These are phyloP conservation scores for Cladophialophora bantiana DNA, from an alignment of 2,329 filamentous ascomycete species.

Conservation along the genomic window DNA sequence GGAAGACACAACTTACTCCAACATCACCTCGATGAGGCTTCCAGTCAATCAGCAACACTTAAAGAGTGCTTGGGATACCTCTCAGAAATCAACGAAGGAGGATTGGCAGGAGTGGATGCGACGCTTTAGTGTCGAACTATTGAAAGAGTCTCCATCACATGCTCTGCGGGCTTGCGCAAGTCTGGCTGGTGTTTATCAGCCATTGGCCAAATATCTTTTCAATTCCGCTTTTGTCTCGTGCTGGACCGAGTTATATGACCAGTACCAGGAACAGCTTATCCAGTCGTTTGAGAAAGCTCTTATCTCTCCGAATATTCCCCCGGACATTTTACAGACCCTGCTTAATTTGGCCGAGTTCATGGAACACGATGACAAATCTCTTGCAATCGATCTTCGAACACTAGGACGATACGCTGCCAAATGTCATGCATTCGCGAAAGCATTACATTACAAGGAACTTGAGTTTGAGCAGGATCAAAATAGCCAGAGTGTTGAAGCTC, in stretches of 20 bases:
- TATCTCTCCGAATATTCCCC: conserved; percentile 92
- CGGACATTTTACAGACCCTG: conserved; percentile 90
- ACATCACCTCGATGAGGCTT: conserved; percentile 75
- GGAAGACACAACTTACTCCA: conserved; percentile 65
- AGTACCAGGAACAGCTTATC: conserved; percentile 96
- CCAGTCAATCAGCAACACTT: conserved; percentile 98
- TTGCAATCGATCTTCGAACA: conserved; percentile 95
- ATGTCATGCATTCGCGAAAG: conserved; percentile 97
- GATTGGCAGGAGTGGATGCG: conserved; percentile 99
- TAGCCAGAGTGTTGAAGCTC: conserved; percentile 89
- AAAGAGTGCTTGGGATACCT: conserved; percentile 96
- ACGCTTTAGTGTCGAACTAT: conserved; percentile 90
- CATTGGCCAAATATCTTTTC: conserved; percentile 90
- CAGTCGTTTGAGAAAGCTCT: conserved; percentile 94
- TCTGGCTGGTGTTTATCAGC: conserved; percentile 87
- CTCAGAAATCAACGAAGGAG: conserved; percentile 94
- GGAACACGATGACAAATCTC: conserved; percentile 98
- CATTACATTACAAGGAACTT: conserved; percentile 96
- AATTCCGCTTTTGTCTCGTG: conserved; percentile 99
- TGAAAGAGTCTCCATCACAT: conserved; percentile 95
- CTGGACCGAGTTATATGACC: conserved; percentile 96
- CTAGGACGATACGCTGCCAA: conserved; percentile 93
- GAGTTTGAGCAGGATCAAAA: conserved; percentile 99
- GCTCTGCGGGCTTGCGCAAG: conserved; percentile 91
- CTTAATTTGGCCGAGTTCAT: conserved; percentile 99